Percentiles rank a stretch among this genome's conserved stretches.
These are phyloP conservation scores for Poteriospumella lacustris DNA, from an alignment of 108 stramenopile genomes.

Conservation along the genomic window DNA sequence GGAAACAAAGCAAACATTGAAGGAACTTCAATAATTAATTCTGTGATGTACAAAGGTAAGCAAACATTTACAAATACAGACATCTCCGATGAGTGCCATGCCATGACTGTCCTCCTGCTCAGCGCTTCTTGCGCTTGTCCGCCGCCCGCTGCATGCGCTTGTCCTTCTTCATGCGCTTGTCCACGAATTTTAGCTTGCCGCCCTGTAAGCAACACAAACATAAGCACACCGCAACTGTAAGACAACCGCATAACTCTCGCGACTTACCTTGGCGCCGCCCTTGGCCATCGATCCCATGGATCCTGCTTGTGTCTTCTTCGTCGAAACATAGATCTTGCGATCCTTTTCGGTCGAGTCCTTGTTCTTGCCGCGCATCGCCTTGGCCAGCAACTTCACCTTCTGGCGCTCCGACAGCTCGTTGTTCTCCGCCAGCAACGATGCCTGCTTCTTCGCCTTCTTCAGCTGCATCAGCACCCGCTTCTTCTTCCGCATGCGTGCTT, in stretches of 20 bases:
- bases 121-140: conserved; percentile 31
- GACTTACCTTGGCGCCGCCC: conserved; percentile 39
- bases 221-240: no score
- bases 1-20: no score
- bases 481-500: conserved; percentile 90
- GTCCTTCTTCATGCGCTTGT: conserved; percentile 89
- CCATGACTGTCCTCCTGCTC: no score
- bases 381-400: conserved; percentile 93
- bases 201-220: conserved; percentile 40
- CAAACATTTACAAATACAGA: no score
- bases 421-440: conserved; percentile 75
- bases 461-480: conserved; percentile 72
- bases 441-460: conserved; percentile 86
- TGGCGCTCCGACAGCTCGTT: conserved; percentile 84
- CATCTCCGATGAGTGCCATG: no score
- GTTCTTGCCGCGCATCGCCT: conserved; percentile 72
- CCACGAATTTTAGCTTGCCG: conserved; percentile 86
- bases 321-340: conserved; percentile 82
- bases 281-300: neutral
- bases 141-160: conserved; percentile 68
- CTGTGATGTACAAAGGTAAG: no score
- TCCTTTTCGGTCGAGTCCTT: conserved; percentile 61
- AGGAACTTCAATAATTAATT: no score
- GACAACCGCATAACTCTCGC: no score
- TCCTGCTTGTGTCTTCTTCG: conserved; percentile 60